Base-by-base conservation (phyloP, 176 grass and related monocot species). In the Musa acuminata region DNA sequence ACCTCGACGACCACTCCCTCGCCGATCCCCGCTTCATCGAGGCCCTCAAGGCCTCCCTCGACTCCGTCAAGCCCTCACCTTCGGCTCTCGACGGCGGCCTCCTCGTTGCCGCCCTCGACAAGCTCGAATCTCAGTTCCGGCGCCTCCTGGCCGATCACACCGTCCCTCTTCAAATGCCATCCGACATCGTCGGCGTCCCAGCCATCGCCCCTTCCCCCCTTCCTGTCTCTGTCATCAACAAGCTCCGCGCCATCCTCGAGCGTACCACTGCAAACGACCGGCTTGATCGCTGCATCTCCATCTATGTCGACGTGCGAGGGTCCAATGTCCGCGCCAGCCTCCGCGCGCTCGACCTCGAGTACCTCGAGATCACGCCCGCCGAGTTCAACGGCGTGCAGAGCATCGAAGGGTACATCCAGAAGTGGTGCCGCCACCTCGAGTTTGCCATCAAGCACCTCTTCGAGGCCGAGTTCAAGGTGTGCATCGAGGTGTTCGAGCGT, bases 1-100 rank as follows among this genome's bases (percentile, higher is more conserved):
- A 93, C 83, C 82, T 97, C 68, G 89, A 85, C 19, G 94, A 93
- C 77, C 78, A 82, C 62, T 83, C 83, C 72, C 82, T 97, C 82
- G 90, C 85, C 0, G 93, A 97, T 77, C 90, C 84, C 49, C 82
- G 90, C 52, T 97, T 97, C 67, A 78, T 97, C 13, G 74, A 83
- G 48, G 79, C 88, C 29, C 82, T 93, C 23, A 84, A 69, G 13
- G 71, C 67, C 83, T 78, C 90, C 3, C 80, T 97, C 0, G 63
- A 79, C 0, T 64, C 73, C 0, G 82, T 93, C 48, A 85, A 77
- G 82, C 65, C 67, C 0, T 72, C 77, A 8, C 73, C 51, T 27
- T n/a, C 25, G 19, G 11, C 53, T 11, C 77, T 79, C 52, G 77
- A 79, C 27, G 92, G 85, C 12, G 90, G 94, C n/a, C 88, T 97